Evolutionary conservation across 2,329 filamentous ascomycete genomes (phyloP).

Genomic region (Atkinsonella texensis): DNA sequence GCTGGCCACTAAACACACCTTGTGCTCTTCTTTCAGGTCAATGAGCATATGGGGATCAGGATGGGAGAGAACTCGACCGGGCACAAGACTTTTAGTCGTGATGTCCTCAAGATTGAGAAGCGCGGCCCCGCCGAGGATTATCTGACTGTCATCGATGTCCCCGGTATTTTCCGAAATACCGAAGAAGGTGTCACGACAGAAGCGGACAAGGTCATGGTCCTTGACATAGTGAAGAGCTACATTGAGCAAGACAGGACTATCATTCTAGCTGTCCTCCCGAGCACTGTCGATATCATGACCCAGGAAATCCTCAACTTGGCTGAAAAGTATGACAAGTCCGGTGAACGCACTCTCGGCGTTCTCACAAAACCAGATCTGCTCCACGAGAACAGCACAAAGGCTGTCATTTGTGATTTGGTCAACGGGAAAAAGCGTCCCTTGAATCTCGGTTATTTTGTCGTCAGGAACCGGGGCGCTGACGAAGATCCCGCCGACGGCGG

Average conservation of each 20-base stretch:
- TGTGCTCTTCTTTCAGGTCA: constrained; percentile 17
- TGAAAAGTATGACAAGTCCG: constrained; percentile 24
- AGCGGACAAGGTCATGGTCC: constrained; percentile 31
- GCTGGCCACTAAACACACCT: not conserved
- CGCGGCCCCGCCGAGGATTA: constrained; percentile 31
- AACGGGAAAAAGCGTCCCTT: constrained; percentile 27
- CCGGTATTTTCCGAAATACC: constrained; percentile 34
- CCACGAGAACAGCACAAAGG: constrained; percentile 25
- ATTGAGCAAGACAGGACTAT: constrained; percentile 35
- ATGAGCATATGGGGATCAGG: constrained; percentile 32
- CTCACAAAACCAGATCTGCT: constrained; percentile 51
- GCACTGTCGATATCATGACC: constrained; percentile 27
- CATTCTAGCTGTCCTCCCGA: constrained; percentile 33
- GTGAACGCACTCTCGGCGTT: constrained; percentile 31
- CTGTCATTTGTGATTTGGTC: constrained; percentile 29
- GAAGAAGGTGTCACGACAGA: constrained; percentile 28
- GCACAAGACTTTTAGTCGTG: constrained; percentile 29
- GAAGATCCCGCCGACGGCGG: constrained; percentile 18
- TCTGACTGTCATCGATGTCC: constrained; percentile 42
- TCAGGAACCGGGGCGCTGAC: constrained; percentile 35
- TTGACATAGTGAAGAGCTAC: constrained; percentile 33
- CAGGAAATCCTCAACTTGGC: constrained; percentile 28
- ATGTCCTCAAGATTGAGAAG: constrained; percentile 29
- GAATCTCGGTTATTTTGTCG: constrained; percentile 34
- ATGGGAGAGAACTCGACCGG: constrained; percentile 1